phyloP scores from a whole-genome alignment of 2,329 filamentous ascomycete genomes.

The Penicillium frequentans region DNA sequence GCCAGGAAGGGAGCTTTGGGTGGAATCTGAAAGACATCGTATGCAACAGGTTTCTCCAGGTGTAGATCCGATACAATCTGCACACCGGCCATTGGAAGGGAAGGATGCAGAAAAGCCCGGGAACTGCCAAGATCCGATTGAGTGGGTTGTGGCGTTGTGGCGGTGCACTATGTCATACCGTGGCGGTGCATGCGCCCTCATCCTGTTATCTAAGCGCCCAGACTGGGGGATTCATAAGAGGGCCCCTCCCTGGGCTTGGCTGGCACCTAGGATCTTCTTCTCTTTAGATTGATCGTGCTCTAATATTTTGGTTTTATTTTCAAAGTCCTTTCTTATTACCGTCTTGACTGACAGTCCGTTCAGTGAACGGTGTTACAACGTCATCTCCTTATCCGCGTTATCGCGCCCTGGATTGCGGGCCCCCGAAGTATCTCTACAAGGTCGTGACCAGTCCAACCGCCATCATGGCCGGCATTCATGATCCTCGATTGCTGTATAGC shows the following conservation, averaged over 20 bases:
- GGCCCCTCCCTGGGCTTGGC: conserved; percentile 15
- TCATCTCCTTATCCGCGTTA: conserved; percentile 21
- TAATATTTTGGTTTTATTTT: neutral
- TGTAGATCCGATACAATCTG: conserved; percentile 62
- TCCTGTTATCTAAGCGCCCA: conserved; percentile 25
- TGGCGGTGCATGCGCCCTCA: conserved; percentile 25
- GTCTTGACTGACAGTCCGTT: neutral
- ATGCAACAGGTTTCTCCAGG: conserved; percentile 51
- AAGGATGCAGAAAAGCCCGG: neutral
- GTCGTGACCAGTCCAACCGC: neutral
- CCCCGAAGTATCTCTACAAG: neutral
- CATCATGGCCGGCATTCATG: conserved; percentile 32
- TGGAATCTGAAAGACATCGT: conserved; percentile 52
- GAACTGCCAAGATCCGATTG: neutral
- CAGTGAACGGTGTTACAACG: conserved; percentile 8
- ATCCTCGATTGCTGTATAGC: conserved; percentile 43
- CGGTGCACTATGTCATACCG: conserved; percentile 19
- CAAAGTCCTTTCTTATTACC: neutral
- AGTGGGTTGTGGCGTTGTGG: conserved; percentile 19
- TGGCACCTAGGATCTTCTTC: conserved; percentile 1
- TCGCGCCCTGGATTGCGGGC: conserved; percentile 11
- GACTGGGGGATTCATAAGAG: conserved; percentile 16
- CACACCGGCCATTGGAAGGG: conserved; percentile 22
- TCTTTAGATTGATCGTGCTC: conserved; percentile 1
- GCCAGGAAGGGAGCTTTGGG: conserved; percentile 54